Evolutionary conservation across 2,329 filamentous ascomycete species (phyloP).

Genomic region (Penicillium occitanis): DNA sequence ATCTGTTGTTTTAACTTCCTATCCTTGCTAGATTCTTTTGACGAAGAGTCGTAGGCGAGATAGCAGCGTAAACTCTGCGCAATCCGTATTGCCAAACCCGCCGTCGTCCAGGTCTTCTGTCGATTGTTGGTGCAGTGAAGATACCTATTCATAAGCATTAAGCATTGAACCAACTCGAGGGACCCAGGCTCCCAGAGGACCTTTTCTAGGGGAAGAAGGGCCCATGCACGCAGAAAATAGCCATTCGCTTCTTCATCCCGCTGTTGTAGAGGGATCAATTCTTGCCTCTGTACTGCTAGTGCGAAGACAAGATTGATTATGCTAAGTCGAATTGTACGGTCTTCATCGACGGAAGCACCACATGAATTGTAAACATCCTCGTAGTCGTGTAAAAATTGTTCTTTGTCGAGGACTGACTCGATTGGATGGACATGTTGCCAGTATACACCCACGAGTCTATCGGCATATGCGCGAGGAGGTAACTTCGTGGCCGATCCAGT

Average conservation of each 20-base stretch:
- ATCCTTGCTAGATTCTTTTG: conserved; percentile 4
- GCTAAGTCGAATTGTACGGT: conserved; percentile 16
- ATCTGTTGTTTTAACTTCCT: conserved; percentile 21
- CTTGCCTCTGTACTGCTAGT: conserved; percentile 24
- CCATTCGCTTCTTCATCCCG: conserved; percentile 22
- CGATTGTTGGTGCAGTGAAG: conserved; percentile 26
- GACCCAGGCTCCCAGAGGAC: conserved; percentile 25
- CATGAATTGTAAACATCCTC: conserved; percentile 9
- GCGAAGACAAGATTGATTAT: conserved; percentile 26
- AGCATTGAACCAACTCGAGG: conserved; percentile 24
- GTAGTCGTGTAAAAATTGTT: conserved; percentile 22
- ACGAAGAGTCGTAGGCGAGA: conserved; percentile 7
- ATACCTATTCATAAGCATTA: conserved; percentile 27
- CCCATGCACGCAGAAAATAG: conserved; percentile 25
- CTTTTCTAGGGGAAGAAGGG: conserved; percentile 21
- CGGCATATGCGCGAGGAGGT: conserved; percentile 23
- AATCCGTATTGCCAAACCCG: conserved; percentile 25
- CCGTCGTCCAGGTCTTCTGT: conserved; percentile 27
- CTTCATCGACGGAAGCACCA: neutral
- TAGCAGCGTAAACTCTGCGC: conserved; percentile 25
- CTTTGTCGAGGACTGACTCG: conserved; percentile 23
- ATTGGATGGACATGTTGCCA: conserved; percentile 24
- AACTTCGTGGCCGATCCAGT: conserved; percentile 13
- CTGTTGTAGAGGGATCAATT: conserved; percentile 16
- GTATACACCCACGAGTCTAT: conserved; percentile 24